These are phyloP conservation scores for Volvariella surrecta DNA, from an alignment of 1,284 basidiomycete genomes.

Conservation along the genomic window DNA sequence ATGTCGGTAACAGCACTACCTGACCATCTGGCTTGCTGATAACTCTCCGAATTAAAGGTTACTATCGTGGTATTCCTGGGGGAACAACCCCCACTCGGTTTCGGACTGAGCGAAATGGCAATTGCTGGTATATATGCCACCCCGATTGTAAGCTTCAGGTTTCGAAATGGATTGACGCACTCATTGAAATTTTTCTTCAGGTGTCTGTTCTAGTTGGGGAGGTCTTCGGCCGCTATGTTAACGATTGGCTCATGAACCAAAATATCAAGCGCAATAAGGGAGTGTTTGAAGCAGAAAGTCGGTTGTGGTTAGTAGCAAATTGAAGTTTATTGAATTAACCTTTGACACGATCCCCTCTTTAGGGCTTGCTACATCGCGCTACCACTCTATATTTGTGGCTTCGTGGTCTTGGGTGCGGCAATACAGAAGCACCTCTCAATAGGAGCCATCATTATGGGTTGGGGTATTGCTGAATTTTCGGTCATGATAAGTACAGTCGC, in stretches of 20 bases:
- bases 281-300: conserved; percentile 57
- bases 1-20: conserved; percentile 37
- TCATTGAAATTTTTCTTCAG: conserved; percentile 19
- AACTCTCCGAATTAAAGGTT: conserved; percentile 51
- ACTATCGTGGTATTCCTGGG: conserved; percentile 68
- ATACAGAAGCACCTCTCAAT: conserved; percentile 43
- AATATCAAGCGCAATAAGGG: conserved; percentile 47
- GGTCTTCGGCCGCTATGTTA: conserved; percentile 49
- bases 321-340: neutral
- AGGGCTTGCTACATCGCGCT: conserved; percentile 58
- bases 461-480: conserved; percentile 47
- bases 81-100: conserved; percentile 47
- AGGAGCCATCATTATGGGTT: conserved; percentile 45
- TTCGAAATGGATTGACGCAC: neutral
- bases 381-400: conserved; percentile 50
- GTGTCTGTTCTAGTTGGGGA: conserved; percentile 58
- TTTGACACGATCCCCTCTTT: neutral
- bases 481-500: conserved; percentile 55
- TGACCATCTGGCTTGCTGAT: neutral
- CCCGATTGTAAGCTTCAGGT: conserved; percentile 42
- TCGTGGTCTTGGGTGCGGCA: conserved; percentile 44
- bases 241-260: conserved; percentile 49
- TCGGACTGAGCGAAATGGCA: conserved; percentile 42
- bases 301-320: conserved; percentile 42
- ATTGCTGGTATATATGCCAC: conserved; percentile 55